A percentile compares a stretch with the other conserved stretches of the same genome.
phyloP scores from a whole-genome alignment of 1,284 basidiomycete species.

The Ceratobasidium sp. region DNA sequence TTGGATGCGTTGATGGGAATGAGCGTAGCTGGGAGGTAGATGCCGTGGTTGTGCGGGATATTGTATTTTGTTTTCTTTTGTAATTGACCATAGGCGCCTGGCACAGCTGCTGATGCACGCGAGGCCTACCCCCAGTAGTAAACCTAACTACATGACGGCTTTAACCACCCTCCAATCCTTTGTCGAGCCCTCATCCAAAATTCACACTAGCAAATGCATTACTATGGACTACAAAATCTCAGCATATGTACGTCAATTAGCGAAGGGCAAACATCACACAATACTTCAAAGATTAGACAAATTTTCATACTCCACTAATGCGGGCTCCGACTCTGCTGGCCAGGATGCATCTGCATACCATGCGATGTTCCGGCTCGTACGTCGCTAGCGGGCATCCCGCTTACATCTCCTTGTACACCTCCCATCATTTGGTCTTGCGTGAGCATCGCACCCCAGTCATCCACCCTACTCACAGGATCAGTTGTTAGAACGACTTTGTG shows the following conservation, averaged over 20 bases:
- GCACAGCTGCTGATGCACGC: too few relatives aligned
- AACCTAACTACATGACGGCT: too few relatives aligned
- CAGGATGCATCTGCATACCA: slow-evolving; percentile 33
- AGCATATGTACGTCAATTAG: not conserved
- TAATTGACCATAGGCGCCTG: not conserved
- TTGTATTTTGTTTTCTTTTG: not conserved
- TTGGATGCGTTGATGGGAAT: slow-evolving; percentile 40
- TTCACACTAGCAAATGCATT: slow-evolving; percentile 18
- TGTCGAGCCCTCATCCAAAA: too few relatives aligned
- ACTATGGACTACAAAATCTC: slow-evolving; percentile 11
- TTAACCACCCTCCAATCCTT: too few relatives aligned
- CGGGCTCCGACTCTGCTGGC: slow-evolving; percentile 21
- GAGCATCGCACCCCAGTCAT: slow-evolving; percentile 50
- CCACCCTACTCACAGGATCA: slow-evolving; percentile 46
- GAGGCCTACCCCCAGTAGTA: too few relatives aligned
- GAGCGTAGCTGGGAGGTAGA: slow-evolving; percentile 38
- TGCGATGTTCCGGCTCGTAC: slow-evolving; percentile 16
- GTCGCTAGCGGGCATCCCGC: slow-evolving; percentile 8
- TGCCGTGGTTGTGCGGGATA: not conserved
- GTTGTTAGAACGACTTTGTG: not conserved
- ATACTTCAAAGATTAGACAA: not conserved
- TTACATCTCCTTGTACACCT: slow-evolving; percentile 8
- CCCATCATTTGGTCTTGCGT: slow-evolving; percentile 26
- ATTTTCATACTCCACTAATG: slow-evolving; percentile 2
- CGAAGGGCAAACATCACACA: not conserved